These are phyloP conservation scores for Vigna unguiculata DNA, from an alignment of 306 rosid genomes.

Conservation along the genomic window DNA sequence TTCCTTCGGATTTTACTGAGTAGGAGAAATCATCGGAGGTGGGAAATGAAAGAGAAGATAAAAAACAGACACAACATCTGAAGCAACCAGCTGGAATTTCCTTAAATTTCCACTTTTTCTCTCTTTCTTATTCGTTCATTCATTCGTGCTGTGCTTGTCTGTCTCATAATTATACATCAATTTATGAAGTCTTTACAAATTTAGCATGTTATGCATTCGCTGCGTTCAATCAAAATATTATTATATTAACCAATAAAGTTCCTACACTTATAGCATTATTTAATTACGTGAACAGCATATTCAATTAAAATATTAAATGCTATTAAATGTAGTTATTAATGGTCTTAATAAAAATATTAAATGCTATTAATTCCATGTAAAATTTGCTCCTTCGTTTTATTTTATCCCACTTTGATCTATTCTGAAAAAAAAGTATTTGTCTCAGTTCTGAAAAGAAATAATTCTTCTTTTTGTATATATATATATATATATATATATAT, in stretches of 20 bases:
- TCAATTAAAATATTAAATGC: background rate
- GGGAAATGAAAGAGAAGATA: constrained; percentile 12
- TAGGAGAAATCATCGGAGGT: constrained; percentile 43
- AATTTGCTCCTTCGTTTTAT: no score
- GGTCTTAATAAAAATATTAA: background rate
- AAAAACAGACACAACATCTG: constrained; percentile 15
- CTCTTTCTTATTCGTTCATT: no score
- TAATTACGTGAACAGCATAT: background rate
- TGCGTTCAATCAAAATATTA: background rate
- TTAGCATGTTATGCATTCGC: background rate
- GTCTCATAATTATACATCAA: constrained; percentile 5
- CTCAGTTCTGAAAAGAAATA: no score
- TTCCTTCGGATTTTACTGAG: constrained; percentile 35
- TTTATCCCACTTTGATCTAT: no score
- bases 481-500: no score
- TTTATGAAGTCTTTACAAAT: background rate
- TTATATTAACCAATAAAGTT: background rate
- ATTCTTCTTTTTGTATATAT: no score
- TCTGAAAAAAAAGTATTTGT: no score
- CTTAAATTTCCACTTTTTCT: constrained; percentile 26
- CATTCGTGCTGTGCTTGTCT: constrained; percentile 15
- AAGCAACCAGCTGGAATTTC: constrained; percentile 49
- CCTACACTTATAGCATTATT: background rate
- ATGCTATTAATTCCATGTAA: no score
- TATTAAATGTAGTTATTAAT: background rate